A percentile compares a stretch with the other conserved stretches of the same genome.
These are phyloP conservation scores for Gyromitra esculenta DNA, from an alignment of 2,329 filamentous ascomycete genomes.

Conservation along the genomic window DNA sequence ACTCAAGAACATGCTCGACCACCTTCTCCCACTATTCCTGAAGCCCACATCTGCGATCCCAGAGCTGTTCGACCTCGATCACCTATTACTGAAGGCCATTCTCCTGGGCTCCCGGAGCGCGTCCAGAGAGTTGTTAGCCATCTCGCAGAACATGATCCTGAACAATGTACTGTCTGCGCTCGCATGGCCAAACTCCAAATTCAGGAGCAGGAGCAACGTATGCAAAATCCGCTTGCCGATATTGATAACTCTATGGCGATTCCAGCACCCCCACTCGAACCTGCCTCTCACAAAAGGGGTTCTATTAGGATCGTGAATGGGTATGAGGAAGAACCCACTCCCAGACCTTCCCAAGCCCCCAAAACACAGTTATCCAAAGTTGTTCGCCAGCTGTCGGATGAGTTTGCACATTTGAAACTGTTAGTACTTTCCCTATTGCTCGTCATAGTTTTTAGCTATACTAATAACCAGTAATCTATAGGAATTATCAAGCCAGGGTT, in stretches of 20 bases:
- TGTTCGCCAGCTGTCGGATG: constrained; percentile 57
- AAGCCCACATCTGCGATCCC: neutral
- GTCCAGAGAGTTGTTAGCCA: constrained; percentile 40
- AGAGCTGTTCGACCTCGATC: neutral
- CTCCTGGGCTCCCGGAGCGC: constrained; percentile 22
- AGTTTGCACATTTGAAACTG: constrained; percentile 57
- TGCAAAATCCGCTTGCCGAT: constrained; percentile 54
- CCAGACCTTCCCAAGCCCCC: constrained; percentile 56
- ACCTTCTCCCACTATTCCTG: constrained; percentile 17
- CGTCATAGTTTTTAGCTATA: neutral
- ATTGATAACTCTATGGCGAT: constrained; percentile 56
- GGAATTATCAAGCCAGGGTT: constrained; percentile 56
- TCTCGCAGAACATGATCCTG: constrained; percentile 55
- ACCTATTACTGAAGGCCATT: constrained; percentile 12
- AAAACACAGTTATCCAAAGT: constrained; percentile 56
- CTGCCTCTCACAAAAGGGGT: constrained; percentile 35
- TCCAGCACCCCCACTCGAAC: constrained; percentile 54
- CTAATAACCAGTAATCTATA: constrained; percentile 35
- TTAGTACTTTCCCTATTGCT: constrained; percentile 38
- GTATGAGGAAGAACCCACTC: constrained; percentile 55
- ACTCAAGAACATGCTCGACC: constrained; percentile 4
- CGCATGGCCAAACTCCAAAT: constrained; percentile 53
- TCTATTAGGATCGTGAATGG: constrained; percentile 27
- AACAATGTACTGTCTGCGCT: constrained; percentile 57
- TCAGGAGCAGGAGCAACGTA: constrained; percentile 50